A percentile compares a stretch with the other conserved stretches of the same genome.
Conservation (phyloP, 305 asterid genomes). For the Fraxinus ornus region DNA sequence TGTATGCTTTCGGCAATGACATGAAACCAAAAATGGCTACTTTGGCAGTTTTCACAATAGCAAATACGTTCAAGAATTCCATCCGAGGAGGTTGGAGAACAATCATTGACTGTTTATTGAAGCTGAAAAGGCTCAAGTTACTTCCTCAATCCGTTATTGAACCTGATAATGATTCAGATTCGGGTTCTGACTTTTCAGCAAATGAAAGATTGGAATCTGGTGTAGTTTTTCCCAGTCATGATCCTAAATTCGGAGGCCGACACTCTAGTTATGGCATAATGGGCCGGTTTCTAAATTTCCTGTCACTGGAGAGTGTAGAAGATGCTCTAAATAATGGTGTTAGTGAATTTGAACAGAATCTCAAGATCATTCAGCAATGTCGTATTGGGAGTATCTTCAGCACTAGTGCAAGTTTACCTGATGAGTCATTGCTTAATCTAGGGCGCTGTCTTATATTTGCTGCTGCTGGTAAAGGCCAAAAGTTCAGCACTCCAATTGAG, state of each 20-base stretch:
- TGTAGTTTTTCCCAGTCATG: slow-evolving; percentile 28
- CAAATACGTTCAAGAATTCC: slow-evolving; percentile 71
- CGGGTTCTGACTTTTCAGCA: slow-evolving; percentile 8
- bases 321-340: slow-evolving; percentile 75
- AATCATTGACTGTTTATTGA: slow-evolving; percentile 77
- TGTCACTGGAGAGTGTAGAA: slow-evolving; percentile 84
- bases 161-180: slow-evolving; percentile 33
- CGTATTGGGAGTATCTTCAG: slow-evolving; percentile 77
- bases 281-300: slow-evolving; percentile 56
- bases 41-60: slow-evolving; percentile 75
- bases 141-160: slow-evolving; percentile 75
- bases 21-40: slow-evolving; percentile 93
- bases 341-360: slow-evolving; percentile 78
- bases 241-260: slow-evolving; percentile 34
- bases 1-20: slow-evolving; percentile 78
- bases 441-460: slow-evolving; percentile 84
- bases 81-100: slow-evolving; percentile 87
- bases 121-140: slow-evolving; percentile 78
- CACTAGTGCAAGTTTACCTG: slow-evolving; percentile 64
- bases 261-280: slow-evolving; percentile 48
- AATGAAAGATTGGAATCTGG: slow-evolving; percentile 36
- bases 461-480: slow-evolving; percentile 86
- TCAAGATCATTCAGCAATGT: slow-evolving; percentile 76
- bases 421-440: slow-evolving; percentile 62
- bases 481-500: slow-evolving; percentile 80